These are phyloP conservation scores for Xylariaceae sp. DNA, from an alignment of 2,329 filamentous ascomycete species.

Conservation along the genomic window DNA sequence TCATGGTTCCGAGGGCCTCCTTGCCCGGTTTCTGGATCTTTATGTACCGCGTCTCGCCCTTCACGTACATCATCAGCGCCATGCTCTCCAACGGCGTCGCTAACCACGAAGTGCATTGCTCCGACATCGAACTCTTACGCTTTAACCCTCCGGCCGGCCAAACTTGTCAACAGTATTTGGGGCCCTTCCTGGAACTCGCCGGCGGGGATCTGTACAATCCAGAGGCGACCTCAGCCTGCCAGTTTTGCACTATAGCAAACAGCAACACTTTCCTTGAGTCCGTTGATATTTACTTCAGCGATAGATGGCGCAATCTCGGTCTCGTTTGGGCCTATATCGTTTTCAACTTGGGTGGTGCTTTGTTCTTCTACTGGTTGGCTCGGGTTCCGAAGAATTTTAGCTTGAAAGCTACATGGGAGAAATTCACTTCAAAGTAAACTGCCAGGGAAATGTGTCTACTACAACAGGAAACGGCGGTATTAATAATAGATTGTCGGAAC, in stretches of 20 bases:
- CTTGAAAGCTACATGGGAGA: not conserved
- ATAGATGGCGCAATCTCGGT: conserved; percentile 72
- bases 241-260: conserved; percentile 55
- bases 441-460: too few relatives aligned
- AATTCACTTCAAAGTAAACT: too few relatives aligned
- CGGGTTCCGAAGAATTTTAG: conserved; percentile 11
- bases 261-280: conserved; percentile 55
- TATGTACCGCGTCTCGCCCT: conserved; percentile 81
- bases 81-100: conserved; percentile 73
- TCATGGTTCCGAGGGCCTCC: conserved; percentile 45
- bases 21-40: conserved; percentile 81
- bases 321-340: conserved; percentile 61
- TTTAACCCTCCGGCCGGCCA: conserved; percentile 63
- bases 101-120: conserved; percentile 66
- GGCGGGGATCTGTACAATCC: conserved; percentile 59
- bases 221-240: conserved; percentile 52
- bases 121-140: conserved; percentile 67
- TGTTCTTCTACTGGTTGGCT: conserved; percentile 53
- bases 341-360: conserved; percentile 60
- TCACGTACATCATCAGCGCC: conserved; percentile 78
- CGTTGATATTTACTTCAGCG: conserved; percentile 55
- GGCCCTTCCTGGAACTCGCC: conserved; percentile 18
- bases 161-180: conserved; percentile 65
- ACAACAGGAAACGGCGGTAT: too few relatives aligned
- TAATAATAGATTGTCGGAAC: too few relatives aligned